Percentiles rank a stretch among this genome's conserved stretches.
Conservation (phyloP, 2,329 filamentous ascomycete genomes). For the Fusarium heterosporum region DNA sequence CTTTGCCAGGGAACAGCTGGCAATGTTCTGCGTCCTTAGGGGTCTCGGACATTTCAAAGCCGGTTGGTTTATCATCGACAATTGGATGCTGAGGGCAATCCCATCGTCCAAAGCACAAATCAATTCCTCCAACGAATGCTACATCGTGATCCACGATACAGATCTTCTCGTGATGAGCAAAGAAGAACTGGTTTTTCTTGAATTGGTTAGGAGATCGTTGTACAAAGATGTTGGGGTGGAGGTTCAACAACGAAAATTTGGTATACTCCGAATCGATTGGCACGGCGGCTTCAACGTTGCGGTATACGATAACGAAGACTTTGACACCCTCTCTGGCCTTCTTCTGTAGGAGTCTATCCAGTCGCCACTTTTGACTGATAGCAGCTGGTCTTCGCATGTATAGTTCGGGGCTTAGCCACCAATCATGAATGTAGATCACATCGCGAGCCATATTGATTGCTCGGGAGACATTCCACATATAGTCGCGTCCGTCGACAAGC, state of each 20-base stretch:
- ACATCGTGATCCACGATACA: slow-evolving; percentile 96
- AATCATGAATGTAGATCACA: slow-evolving; percentile 99
- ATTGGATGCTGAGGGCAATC: slow-evolving; percentile 94
- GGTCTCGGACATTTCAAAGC: slow-evolving; percentile 80
- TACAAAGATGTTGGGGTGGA: slow-evolving; percentile 96
- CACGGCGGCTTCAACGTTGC: slow-evolving; percentile 96
- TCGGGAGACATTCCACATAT: slow-evolving; percentile 99
- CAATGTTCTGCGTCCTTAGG: slow-evolving; percentile 94
- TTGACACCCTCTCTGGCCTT: slow-evolving; percentile 97
- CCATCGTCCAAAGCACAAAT: slow-evolving; percentile 97
- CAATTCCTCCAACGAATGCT: slow-evolving; percentile 94
- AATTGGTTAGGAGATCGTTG: slow-evolving; percentile 97
- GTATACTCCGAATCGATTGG: slow-evolving; percentile 99
- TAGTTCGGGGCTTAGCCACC: slow-evolving; percentile 97
- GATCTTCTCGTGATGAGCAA: slow-evolving; percentile 98
- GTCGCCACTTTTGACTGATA: slow-evolving; percentile 97
- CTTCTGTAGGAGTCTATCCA: slow-evolving; percentile 90
- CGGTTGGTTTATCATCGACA: slow-evolving; percentile 92
- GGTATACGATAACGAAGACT: slow-evolving; percentile 96
- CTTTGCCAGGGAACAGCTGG: slow-evolving; percentile 96
- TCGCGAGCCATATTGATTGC: slow-evolving; percentile 97
- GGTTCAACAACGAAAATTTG: slow-evolving; percentile 93
- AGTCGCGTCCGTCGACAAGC: slow-evolving; percentile 95
- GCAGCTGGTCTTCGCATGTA: slow-evolving; percentile 94
- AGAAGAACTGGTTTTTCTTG: slow-evolving; percentile 99